These are phyloP conservation scores for Chrysoporthe austroafricana DNA, from an alignment of 2,329 filamentous ascomycete genomes.

Conservation along the genomic window DNA sequence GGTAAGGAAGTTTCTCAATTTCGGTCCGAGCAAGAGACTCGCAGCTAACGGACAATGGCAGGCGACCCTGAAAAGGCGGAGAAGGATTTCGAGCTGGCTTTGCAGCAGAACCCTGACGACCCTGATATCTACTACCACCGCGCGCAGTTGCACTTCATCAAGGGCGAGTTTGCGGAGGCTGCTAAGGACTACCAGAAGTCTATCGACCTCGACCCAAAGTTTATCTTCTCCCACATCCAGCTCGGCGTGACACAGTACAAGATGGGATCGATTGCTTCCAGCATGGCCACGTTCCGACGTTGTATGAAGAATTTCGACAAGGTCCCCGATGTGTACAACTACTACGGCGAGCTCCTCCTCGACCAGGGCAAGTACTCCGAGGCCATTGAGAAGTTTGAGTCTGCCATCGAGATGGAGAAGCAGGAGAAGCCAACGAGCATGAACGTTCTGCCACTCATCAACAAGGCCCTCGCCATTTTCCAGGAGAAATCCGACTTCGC, in stretches of 20 bases:
- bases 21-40: neutral
- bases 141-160: slow-evolving; percentile 97
- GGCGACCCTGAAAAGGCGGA: slow-evolving; percentile 85
- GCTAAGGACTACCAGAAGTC: slow-evolving; percentile 99
- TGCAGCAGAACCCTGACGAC: slow-evolving; percentile 82
- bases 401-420: slow-evolving; percentile 98
- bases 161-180: slow-evolving; percentile 87
- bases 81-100: slow-evolving; percentile 83
- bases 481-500: slow-evolving; percentile 98
- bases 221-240: slow-evolving; percentile 99
- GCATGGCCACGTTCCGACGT: slow-evolving; percentile 96
- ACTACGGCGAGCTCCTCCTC: slow-evolving; percentile 95
- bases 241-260: slow-evolving; percentile 99
- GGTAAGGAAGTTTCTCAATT: slow-evolving; percentile 55
- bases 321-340: slow-evolving; percentile 98
- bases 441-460: slow-evolving; percentile 97
- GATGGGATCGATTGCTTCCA: slow-evolving; percentile 96
- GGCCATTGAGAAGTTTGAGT: slow-evolving; percentile 97
- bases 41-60: slow-evolving; percentile 44
- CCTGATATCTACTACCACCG: slow-evolving; percentile 99
- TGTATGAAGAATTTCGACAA: slow-evolving; percentile 99
- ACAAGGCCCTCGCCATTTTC: slow-evolving; percentile 96
- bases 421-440: slow-evolving; percentile 90
- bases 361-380: slow-evolving; percentile 96
- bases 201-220: slow-evolving; percentile 91